These are phyloP conservation scores for Exophiala xenobiotica DNA, from an alignment of 2,329 filamentous ascomycete genomes.

Conservation along the genomic window DNA sequence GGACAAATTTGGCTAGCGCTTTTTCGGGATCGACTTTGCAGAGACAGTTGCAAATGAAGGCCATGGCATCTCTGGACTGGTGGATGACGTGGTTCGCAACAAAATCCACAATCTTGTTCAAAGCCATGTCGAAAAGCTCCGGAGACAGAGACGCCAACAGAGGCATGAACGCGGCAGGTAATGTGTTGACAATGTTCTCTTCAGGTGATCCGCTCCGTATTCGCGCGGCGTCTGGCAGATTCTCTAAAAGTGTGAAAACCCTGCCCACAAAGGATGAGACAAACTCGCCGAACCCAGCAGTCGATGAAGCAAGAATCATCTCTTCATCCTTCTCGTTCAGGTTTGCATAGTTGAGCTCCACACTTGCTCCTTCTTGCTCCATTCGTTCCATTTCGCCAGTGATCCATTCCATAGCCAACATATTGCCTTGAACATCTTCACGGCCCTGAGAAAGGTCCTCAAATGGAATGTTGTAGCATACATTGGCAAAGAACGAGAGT, in stretches of 20 bases:
- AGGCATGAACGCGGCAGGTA: slow-evolving; percentile 87
- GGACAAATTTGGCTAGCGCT: slow-evolving; percentile 84
- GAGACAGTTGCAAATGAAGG: slow-evolving; percentile 93
- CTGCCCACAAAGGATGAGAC: slow-evolving; percentile 85
- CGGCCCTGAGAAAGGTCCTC: slow-evolving; percentile 72
- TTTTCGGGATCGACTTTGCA: slow-evolving; percentile 96
- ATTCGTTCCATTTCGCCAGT: slow-evolving; percentile 91
- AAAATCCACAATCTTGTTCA: slow-evolving; percentile 90
- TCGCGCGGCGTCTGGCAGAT: slow-evolving; percentile 84
- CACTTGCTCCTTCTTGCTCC: slow-evolving; percentile 79
- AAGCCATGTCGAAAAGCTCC: slow-evolving; percentile 85
- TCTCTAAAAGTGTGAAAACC: slow-evolving; percentile 93
- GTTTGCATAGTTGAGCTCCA: slow-evolving; percentile 84
- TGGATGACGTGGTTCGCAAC: slow-evolving; percentile 93
- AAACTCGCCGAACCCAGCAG: slow-evolving; percentile 90
- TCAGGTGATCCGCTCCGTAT: slow-evolving; percentile 89
- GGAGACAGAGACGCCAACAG: slow-evolving; percentile 87
- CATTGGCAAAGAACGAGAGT: slow-evolving; percentile 89
- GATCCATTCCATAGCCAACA: slow-evolving; percentile 87
- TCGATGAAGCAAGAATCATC: slow-evolving; percentile 86
- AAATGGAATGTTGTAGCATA: slow-evolving; percentile 94
- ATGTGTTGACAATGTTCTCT: slow-evolving; percentile 93
- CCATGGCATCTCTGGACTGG: slow-evolving; percentile 95
- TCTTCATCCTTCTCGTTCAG: slow-evolving; percentile 84
- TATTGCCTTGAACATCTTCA: slow-evolving; percentile 68